phyloP scores from a whole-genome alignment of 768 basidiomycete genomes.

The Pulveroboletus frians region DNA sequence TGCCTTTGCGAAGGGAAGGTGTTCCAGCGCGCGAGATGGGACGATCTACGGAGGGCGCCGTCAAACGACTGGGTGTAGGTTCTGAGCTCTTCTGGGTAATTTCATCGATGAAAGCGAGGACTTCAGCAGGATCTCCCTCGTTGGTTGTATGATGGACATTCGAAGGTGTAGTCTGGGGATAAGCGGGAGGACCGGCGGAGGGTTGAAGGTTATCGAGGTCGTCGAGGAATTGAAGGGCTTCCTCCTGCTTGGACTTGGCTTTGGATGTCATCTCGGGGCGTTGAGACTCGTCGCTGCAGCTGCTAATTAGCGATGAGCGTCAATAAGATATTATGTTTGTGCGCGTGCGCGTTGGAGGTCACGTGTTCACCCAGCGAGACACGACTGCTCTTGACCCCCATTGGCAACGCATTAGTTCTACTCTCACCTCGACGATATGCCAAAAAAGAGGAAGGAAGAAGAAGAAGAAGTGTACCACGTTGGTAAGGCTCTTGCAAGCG shows the following conservation, averaged over 20 bases:
- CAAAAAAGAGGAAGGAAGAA: slow-evolving; percentile 25
- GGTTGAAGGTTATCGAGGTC: slow-evolving; percentile 83
- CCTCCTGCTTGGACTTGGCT: slow-evolving; percentile 75
- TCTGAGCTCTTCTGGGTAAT: slow-evolving; percentile 89
- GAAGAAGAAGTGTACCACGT: slow-evolving; percentile 42
- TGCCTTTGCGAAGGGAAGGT: slow-evolving; percentile 68
- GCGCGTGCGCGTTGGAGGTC: slow-evolving; percentile 7
- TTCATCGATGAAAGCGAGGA: slow-evolving; percentile 90
- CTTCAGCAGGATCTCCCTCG: slow-evolving; percentile 72
- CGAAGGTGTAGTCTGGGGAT: slow-evolving; percentile 19
- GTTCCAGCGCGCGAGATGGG: slow-evolving; percentile 63
- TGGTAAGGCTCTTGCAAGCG: slow-evolving; percentile 30
- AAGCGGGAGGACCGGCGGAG: slow-evolving; percentile 22
- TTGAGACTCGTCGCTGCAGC: background rate
- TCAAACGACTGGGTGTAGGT: slow-evolving; percentile 62
- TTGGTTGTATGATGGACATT: slow-evolving; percentile 28
- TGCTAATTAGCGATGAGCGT: background rate
- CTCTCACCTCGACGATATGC: slow-evolving; percentile 12
- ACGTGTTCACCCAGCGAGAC: slow-evolving; percentile 9
- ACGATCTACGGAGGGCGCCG: slow-evolving; percentile 50
- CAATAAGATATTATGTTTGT: background rate
- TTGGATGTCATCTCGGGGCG: slow-evolving; percentile 34
- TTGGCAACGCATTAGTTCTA: background rate
- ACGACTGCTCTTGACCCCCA: background rate
- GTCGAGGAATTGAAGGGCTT: slow-evolving; percentile 90